Evolutionary conservation across 768 basidiomycete genomes (phyloP).

Genomic region (Kwoniella newhampshirensis): DNA sequence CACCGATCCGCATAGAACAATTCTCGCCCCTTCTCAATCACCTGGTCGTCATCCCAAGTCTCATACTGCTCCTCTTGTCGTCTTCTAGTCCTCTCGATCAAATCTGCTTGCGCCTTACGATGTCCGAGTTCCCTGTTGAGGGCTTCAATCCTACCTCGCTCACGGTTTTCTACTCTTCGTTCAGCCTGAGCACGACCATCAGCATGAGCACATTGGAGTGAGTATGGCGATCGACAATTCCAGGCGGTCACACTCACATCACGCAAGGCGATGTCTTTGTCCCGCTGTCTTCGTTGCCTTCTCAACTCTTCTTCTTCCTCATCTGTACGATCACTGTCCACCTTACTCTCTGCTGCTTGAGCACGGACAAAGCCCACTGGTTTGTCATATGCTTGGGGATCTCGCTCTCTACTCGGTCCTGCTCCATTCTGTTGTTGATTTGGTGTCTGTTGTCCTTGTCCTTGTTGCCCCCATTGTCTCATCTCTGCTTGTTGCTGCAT

Average conservation of each 20-base stretch:
- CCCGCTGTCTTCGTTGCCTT: constrained; percentile 69
- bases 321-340: constrained; percentile 65
- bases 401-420: constrained; percentile 57
- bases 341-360: constrained; percentile 54
- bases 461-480: constrained; percentile 30
- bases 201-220: background rate
- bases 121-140: constrained; percentile 51
- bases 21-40: constrained; percentile 90
- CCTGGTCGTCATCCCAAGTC: constrained; percentile 77
- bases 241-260: constrained; percentile 60
- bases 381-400: constrained; percentile 71
- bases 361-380: constrained; percentile 78
- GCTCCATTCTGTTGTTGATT: constrained; percentile 21
- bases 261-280: constrained; percentile 83
- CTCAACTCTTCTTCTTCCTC: constrained; percentile 83
- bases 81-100: constrained; percentile 34
- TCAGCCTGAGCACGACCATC: constrained; percentile 65
- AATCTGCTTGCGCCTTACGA: constrained; percentile 35
- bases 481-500: constrained; percentile 16
- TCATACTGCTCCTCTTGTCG: constrained; percentile 63
- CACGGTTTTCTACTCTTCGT: constrained; percentile 86
- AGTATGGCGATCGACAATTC: background rate
- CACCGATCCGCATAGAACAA: constrained; percentile 88
- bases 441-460: constrained; percentile 51
- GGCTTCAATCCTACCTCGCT: constrained; percentile 69